Evolutionary conservation across 1,284 basidiomycete genomes (phyloP).

Genomic region (Fomitopsis schrenkii): DNA sequence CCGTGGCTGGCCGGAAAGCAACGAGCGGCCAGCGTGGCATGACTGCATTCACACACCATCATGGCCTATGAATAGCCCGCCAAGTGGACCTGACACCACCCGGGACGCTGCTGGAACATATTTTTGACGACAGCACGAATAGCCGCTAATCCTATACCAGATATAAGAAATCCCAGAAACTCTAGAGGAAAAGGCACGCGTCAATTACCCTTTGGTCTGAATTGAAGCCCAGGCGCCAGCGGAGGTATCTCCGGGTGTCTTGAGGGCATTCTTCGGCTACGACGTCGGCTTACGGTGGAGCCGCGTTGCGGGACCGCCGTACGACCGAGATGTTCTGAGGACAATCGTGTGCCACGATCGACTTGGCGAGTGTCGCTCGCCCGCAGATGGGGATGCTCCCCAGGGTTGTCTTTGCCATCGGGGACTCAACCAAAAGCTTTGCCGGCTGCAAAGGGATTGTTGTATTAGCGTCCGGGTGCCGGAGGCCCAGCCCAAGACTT

Average conservation of each 20-base stretch:
- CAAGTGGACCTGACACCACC: background rate
- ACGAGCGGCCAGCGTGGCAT: background rate
- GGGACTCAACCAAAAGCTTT: too few relatives aligned
- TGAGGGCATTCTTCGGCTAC: background rate
- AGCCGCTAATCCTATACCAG: background rate
- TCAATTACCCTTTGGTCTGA: background rate
- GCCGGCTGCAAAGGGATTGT: background rate
- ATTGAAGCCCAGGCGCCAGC: background rate
- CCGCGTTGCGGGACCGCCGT: too few relatives aligned
- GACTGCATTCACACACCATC: background rate
- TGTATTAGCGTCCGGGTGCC: background rate
- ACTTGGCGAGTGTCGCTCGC: too few relatives aligned
- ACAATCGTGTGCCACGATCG: too few relatives aligned
- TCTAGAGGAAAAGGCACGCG: background rate
- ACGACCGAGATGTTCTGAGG: too few relatives aligned
- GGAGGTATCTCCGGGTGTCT: background rate
- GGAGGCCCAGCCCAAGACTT: background rate
- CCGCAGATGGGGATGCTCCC: too few relatives aligned
- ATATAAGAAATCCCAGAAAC: background rate
- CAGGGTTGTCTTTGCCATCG: too few relatives aligned
- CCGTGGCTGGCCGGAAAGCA: background rate
- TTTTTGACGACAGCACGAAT: background rate
- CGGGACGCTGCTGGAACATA: background rate
- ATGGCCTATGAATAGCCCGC: background rate
- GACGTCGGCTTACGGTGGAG: background rate